Evolutionary conservation across 2,329 filamentous ascomycete genomes (phyloP), one percentile per base, ranked within the genome.

Genomic region (Monosporascus ibericus): DNA sequence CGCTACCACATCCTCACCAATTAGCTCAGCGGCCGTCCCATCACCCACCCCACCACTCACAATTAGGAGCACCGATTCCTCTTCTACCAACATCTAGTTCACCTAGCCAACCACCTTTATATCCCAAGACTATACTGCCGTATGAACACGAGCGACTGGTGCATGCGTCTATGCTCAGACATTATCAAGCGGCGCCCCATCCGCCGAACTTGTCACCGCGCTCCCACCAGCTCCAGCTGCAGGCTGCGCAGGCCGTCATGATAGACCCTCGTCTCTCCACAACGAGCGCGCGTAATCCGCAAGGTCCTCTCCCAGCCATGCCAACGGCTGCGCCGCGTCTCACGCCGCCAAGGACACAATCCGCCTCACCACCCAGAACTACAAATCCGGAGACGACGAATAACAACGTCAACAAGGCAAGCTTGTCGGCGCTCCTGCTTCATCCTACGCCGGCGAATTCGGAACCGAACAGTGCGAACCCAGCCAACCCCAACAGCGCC

Each of bases 391-490:
- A 74, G 8, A 50, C 58, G 8, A 55, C 52, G 14, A 48, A 49
- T 30, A 60, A 11, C 34, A 60, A 53, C 30, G 56, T 62, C 44
- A 69, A 72, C 64, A 77, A 71, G 67, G 71, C 75, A 3, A 78
- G 73, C 60, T 60, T 81, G 6, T 76, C 77, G 7, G 72, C 73
- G 1, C 65, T 74, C 17, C 68, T 81, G 8, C 68, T 79, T n/a
- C 78, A 82, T 61, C 74, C 80, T 2, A 74, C 74, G 2, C 69
- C 74, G 2, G 62, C 74, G 15, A 71, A 65, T 54, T 76, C 75
- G 48, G 77, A 76, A 64, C 72, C 73, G 36, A 72, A 65, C 55
- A 76, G 71, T 59, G 72, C 71, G 9, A 76, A 75, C 53, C 66
- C 71, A 27, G 72, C 58, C 44, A 72, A 63, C 62, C 72, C 58